These are phyloP conservation scores for Calendula officinalis DNA, from an alignment of 129 eudicot species.

Conservation along the genomic window DNA sequence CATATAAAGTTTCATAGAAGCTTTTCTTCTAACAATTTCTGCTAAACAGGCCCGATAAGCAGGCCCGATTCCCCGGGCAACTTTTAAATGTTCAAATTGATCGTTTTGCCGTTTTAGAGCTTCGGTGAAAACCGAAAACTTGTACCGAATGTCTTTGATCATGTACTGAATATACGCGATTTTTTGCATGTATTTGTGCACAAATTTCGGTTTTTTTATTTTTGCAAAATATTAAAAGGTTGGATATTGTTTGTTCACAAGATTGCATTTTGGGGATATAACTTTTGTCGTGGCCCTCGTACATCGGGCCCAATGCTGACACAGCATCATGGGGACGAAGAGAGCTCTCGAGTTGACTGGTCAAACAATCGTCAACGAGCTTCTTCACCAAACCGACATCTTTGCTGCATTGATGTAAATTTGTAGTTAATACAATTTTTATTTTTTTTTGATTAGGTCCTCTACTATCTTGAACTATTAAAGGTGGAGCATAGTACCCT, in stretches of 20 bases:
- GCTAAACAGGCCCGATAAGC: constrained; percentile 71
- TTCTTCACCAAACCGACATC: constrained; percentile 60
- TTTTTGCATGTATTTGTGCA: constrained; percentile 63
- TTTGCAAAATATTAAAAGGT: constrained; percentile 45
- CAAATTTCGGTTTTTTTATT: constrained; percentile 63
- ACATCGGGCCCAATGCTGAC: constrained; percentile 76
- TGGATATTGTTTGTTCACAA: constrained; percentile 48
- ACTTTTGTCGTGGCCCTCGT: constrained; percentile 59
- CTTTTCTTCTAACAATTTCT: constrained; percentile 68
- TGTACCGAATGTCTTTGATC: constrained; percentile 57
- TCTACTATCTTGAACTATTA: too few relatives aligned
- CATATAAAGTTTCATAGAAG: constrained; percentile 67
- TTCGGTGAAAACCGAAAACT: constrained; percentile 61
- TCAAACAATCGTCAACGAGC: constrained; percentile 54
- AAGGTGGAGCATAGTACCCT: too few relatives aligned
- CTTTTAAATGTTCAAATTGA: constrained; percentile 54
- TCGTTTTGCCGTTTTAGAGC: constrained; percentile 57
- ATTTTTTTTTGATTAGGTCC: too few relatives aligned
- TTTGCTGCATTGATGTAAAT: constrained; percentile 38
- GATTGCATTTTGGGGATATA: constrained; percentile 55
- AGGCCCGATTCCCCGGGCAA: constrained; percentile 49
- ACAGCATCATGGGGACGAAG: constrained; percentile 80
- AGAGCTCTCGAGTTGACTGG: constrained; percentile 44
- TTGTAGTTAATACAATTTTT: background rate
- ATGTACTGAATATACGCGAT: constrained; percentile 54